Evolutionary conservation across 2,329 filamentous ascomycete genomes (phyloP).

Genomic region (Lomentospora prolificans): DNA sequence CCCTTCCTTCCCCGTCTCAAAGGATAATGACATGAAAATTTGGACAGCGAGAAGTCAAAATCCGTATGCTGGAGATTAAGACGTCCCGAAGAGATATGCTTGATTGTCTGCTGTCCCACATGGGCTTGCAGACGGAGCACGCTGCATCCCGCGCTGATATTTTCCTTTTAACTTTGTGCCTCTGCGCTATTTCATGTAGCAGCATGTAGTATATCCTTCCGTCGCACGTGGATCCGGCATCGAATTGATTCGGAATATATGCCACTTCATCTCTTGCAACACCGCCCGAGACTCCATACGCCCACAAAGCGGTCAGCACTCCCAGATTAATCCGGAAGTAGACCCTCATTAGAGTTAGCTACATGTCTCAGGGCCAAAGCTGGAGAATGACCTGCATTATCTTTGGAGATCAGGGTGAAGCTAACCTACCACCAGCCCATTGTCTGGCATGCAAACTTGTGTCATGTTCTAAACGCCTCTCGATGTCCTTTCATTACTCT

Average conservation of each 20-base stretch:
- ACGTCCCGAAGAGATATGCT: not conserved
- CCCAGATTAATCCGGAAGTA: not conserved
- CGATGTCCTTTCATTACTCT: not conserved
- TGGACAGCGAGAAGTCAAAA: no score
- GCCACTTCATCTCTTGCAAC: no score
- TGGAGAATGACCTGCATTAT: no score
- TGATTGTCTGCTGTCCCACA: not conserved
- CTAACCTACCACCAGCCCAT: not conserved
- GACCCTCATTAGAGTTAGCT: no score
- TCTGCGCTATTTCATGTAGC: no score
- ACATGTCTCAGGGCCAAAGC: conserved; percentile 3
- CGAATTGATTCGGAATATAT: not conserved
- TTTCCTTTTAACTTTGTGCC: no score
- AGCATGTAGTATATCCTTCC: not conserved
- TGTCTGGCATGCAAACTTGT: not conserved
- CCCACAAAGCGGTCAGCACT: no score
- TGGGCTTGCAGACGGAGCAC: not conserved
- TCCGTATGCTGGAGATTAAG: not conserved
- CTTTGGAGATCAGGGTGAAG: not conserved
- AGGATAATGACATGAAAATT: no score
- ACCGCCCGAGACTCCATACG: no score
- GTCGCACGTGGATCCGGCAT: not conserved
- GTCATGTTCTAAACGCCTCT: not conserved
- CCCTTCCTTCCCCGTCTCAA: not conserved
- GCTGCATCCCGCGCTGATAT: no score